Percentiles rank a stretch among this genome's conserved stretches.
Conservation (phyloP, 83 land plant species). For the Thuja plicata region DNA sequence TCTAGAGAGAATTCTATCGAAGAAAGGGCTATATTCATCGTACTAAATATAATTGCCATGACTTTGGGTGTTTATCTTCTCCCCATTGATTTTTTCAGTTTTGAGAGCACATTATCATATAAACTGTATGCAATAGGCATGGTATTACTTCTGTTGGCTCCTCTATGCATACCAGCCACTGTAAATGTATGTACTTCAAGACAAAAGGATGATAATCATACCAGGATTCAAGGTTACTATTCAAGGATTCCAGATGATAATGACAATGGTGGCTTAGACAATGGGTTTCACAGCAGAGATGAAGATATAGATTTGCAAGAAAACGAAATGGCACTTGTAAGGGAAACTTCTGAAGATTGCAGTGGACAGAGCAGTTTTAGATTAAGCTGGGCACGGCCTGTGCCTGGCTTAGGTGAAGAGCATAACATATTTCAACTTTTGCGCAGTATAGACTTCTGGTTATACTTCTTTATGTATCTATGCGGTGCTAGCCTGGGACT, state of each 20-base stretch:
- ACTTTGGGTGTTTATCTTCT: constrained; percentile 1
- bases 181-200: neutral
- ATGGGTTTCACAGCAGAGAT: neutral
- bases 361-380: neutral
- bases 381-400: neutral
- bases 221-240: neutral
- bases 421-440: constrained; percentile 34
- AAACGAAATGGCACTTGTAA: neutral
- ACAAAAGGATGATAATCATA: neutral
- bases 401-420: constrained; percentile 40
- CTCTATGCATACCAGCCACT: neutral
- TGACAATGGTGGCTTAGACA: constrained; percentile 1
- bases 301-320: constrained; percentile 3
- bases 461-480: constrained; percentile 47
- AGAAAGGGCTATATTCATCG: neutral
- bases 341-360: neutral
- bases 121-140: constrained; percentile 12
- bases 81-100: neutral
- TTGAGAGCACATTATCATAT: neutral
- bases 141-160: constrained; percentile 3
- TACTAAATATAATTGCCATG: neutral
- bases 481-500: constrained; percentile 59
- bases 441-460: constrained; percentile 48
- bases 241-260: neutral
- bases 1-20: neutral